Base-by-base conservation (phyloP, 345 rosid species). In the Xanthoceras sorbifolium region DNA sequence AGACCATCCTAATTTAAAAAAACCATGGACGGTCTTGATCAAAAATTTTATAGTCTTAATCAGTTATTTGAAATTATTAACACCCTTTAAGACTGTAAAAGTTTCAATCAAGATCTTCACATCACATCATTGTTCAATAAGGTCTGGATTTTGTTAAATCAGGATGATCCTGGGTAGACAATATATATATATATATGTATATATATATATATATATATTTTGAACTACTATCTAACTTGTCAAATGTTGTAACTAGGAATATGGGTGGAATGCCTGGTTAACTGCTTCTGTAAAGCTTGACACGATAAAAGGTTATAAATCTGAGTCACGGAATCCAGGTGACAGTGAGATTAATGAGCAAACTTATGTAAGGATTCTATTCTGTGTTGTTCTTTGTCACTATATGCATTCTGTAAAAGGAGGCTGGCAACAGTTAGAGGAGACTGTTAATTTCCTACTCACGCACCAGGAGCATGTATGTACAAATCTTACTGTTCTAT, bases 351-450 rank as follows among this genome's bases (percentile, higher is more conserved):
- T 75, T 63, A 86, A 78, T 74, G 98, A 94, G 83, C 92, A 85
- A 79, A 82, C 78, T 71, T 81, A 89, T 82, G 89, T 88, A 79
- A 90, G 91, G 86, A 88, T 87, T 77, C 76, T 94, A 72, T 94
- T 85, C 74, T 91, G 90, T 79, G 83, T 88, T 79, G 94, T 93
- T 81, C 97, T 94, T 79, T 87, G 95, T 82, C 93, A 94, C 87
- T 88, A 87, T 82, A 83, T 93, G 60, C 83, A 81, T 77, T 90
- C 88, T 32, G 87, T 94, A 68, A 94, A 93, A 89, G 98, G 99
- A 75, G 99, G 99, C 78, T 95, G 99, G 99, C 99, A 91, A 79
- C 94, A 86, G 66, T 81, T 95, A 75, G 99, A 95, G 81, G 99
- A 91, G 82, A 91, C 98, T 29, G 86, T 87, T 80, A 93, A 91